Evolutionary conservation across 2,329 filamentous ascomycete species (phyloP).

Genomic region (Colletotrichum sidae): DNA sequence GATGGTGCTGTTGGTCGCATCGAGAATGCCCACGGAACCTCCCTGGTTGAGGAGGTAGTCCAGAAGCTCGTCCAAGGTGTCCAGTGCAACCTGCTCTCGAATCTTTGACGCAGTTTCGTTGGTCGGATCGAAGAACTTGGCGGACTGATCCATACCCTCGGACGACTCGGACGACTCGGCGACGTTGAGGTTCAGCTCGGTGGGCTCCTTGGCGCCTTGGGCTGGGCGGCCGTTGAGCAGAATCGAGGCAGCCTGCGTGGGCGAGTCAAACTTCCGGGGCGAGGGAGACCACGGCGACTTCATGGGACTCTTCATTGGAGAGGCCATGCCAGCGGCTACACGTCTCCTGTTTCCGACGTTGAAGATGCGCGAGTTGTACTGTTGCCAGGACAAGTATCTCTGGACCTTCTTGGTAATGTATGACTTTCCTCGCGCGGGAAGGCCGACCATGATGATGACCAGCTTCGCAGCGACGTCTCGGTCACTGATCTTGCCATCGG

Average conservation of each 20-base stretch:
- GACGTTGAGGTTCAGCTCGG: conserved; percentile 49
- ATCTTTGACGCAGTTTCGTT: conserved; percentile 86
- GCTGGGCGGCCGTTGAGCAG: conserved; percentile 65
- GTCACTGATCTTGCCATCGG: conserved; percentile 92
- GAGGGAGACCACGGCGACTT: conserved; percentile 51
- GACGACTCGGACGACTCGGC: conserved; percentile 50
- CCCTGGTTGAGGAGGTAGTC: conserved; percentile 87
- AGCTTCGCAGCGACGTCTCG: conserved; percentile 96
- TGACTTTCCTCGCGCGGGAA: conserved; percentile 95
- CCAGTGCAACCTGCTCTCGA: conserved; percentile 90
- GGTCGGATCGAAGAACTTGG: conserved; percentile 91
- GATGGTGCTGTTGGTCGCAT: conserved; percentile 96
- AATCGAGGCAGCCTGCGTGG: conserved; percentile 67
- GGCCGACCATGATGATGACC: conserved; percentile 97
- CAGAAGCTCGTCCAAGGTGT: conserved; percentile 90
- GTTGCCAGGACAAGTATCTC: conserved; percentile 95
- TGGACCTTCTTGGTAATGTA: conserved; percentile 99
- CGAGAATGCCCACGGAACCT: conserved; percentile 93
- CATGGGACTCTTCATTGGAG: conserved; percentile 54
- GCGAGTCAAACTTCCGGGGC: conserved; percentile 51
- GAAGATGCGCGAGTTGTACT: conserved; percentile 96
- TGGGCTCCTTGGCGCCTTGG: conserved; percentile 52
- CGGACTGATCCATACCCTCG: conserved; percentile 84
- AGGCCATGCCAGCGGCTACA: conserved; percentile 74
- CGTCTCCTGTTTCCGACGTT: conserved; percentile 95